Percentiles rank a stretch among this genome's conserved stretches.
Conservation (phyloP, 108 stramenopile species). For the Conticribra weissflogii region DNA sequence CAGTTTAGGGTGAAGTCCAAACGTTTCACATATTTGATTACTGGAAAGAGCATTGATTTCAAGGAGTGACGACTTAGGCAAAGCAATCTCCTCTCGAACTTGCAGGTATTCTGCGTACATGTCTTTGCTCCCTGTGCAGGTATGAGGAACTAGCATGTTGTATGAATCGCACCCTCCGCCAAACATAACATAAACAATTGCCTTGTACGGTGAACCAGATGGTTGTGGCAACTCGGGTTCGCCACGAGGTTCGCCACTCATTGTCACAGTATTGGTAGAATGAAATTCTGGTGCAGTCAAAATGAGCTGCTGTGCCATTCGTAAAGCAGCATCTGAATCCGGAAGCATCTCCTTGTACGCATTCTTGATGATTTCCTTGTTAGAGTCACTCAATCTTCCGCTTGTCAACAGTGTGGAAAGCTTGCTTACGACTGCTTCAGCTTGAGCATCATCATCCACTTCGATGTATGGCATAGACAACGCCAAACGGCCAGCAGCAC, state of each 20-base stretch:
- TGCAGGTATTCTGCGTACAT: slow-evolving; percentile 16
- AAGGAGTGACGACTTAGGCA: slow-evolving; percentile 1
- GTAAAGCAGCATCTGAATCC: slow-evolving; percentile 27
- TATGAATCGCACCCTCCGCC: slow-evolving; percentile 46
- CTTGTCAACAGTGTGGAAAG: slow-evolving; percentile 56
- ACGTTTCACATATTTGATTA: not conserved
- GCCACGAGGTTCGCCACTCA: slow-evolving; percentile 3
- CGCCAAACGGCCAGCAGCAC: slow-evolving; percentile 19
- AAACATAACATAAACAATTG: slow-evolving; percentile 38
- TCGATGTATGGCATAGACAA: slow-evolving; percentile 1
- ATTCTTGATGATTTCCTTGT: slow-evolving; percentile 18
- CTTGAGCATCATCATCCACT: no score
- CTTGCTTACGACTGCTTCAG: slow-evolving; percentile 49
- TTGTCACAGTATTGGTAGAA: slow-evolving; percentile 22
- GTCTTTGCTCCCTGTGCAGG: not conserved
- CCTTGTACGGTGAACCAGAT: slow-evolving; percentile 44
- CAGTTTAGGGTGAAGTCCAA: not conserved
- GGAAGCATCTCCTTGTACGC: slow-evolving; percentile 18
- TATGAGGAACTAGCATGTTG: slow-evolving; percentile 34
- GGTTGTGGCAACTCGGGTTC: slow-evolving; percentile 7
- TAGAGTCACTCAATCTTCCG: slow-evolving; percentile 34
- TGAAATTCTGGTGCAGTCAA: slow-evolving; percentile 54
- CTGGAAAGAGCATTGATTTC: slow-evolving; percentile 8
- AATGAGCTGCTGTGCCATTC: slow-evolving; percentile 51
- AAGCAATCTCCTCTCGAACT: slow-evolving; percentile 19